Evolutionary conservation across 768 basidiomycete species (phyloP).

Genomic region (Suillus subaureus): DNA sequence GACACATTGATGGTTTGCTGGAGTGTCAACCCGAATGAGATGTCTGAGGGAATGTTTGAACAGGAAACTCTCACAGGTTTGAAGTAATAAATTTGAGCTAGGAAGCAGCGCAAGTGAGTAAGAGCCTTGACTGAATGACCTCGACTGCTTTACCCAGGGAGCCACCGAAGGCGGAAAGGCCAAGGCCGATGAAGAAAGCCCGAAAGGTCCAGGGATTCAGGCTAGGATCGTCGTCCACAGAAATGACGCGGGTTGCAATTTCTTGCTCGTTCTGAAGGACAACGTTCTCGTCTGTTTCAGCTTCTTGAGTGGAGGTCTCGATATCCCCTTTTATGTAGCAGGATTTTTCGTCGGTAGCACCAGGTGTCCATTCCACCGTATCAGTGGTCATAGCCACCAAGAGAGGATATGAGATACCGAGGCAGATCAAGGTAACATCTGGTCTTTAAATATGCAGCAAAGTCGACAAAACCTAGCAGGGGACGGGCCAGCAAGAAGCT

Average conservation of each 20-base stretch:
- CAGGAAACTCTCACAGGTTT: slow-evolving; percentile 45
- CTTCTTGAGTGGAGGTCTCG: slow-evolving; percentile 23
- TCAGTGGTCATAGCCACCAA: slow-evolving; percentile 12
- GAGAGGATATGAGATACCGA: slow-evolving; percentile 1
- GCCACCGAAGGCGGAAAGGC: slow-evolving; percentile 52
- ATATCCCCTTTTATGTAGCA: slow-evolving; percentile 36
- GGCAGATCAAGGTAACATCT: background rate
- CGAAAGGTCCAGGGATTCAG: slow-evolving; percentile 41
- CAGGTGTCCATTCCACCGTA: slow-evolving; percentile 1
- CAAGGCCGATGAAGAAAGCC: slow-evolving; percentile 55
- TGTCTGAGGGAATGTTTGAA: background rate
- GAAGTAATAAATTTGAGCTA: slow-evolving; percentile 64
- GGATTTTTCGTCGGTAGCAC: slow-evolving; percentile 30
- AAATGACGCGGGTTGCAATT: slow-evolving; percentile 49
- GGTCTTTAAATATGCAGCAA: background rate
- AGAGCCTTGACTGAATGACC: slow-evolving; percentile 12
- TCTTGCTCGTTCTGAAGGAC: slow-evolving; percentile 47
- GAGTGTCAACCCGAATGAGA: background rate
- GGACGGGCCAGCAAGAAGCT: background rate
- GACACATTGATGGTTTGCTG: slow-evolving; percentile 57
- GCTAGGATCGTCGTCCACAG: slow-evolving; percentile 33
- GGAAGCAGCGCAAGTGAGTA: slow-evolving; percentile 6
- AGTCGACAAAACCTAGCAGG: background rate
- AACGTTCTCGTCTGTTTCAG: slow-evolving; percentile 14
- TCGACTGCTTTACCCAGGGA: slow-evolving; percentile 40